Percentiles rank a stretch among this genome's conserved stretches.
These are phyloP conservation scores for Naganishia albida DNA, from an alignment of 1,284 basidiomycete genomes.

Conservation along the genomic window DNA sequence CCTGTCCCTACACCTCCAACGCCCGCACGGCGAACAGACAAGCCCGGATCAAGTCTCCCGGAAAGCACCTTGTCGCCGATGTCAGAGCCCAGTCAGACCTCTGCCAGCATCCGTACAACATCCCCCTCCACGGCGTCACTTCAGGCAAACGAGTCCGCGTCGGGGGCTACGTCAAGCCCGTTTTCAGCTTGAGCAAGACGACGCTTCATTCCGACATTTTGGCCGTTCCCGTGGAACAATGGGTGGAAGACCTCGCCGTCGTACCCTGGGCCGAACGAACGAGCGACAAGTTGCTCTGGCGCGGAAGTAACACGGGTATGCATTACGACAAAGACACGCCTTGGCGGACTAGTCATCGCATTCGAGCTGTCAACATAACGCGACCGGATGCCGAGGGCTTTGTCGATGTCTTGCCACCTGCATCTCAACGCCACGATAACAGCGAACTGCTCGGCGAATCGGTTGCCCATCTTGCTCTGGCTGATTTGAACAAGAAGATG, in stretches of 20 bases:
- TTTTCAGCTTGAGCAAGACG: slow-evolving; percentile 50
- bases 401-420: slow-evolving; percentile 29
- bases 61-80: slow-evolving; percentile 46
- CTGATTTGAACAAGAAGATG: slow-evolving; percentile 60
- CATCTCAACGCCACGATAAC: not conserved
- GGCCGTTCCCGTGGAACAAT: slow-evolving; percentile 52
- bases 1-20: slow-evolving; percentile 26
- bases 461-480: slow-evolving; percentile 18
- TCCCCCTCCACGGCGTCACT: slow-evolving; percentile 45
- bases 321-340: slow-evolving; percentile 36
- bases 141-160: slow-evolving; percentile 40
- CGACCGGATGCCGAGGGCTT: slow-evolving; percentile 10
- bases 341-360: slow-evolving; percentile 48
- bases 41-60: slow-evolving; percentile 10
- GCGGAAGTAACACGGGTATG: slow-evolving; percentile 50
- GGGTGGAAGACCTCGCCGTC: slow-evolving; percentile 37
- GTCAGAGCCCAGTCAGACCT: slow-evolving; percentile 44
- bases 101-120: slow-evolving; percentile 45
- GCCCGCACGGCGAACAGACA: slow-evolving; percentile 5
- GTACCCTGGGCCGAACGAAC: slow-evolving; percentile 44
- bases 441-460: slow-evolving; percentile 2
- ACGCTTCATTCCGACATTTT: slow-evolving; percentile 48
- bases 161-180: slow-evolving; percentile 39
- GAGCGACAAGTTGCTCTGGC: slow-evolving; percentile 45
- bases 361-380: slow-evolving; percentile 40